Evolutionary conservation across 1,284 basidiomycete genomes (phyloP), one percentile per base, ranked within the genome.

Genomic region (Trametes versicolor): DNA sequence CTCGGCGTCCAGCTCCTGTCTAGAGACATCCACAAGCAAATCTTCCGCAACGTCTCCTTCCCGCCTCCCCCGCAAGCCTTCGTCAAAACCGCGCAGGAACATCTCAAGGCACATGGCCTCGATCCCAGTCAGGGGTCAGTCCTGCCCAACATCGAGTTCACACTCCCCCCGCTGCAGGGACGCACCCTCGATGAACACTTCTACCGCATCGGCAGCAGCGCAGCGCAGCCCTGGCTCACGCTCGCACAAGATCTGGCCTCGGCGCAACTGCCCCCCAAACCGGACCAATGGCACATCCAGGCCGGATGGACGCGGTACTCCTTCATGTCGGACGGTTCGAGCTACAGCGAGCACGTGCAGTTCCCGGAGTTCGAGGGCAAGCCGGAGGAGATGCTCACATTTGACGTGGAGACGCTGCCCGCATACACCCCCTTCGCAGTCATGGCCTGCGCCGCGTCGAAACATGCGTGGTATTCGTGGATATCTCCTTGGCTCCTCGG

Each of bases 351-450:
- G 72, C 85, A 85, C 34, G 88, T 93, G 50, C 78, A 83, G 4
- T 85, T 79, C 64, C 91, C 90, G 0, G 81, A 85, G 72, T 86
- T 88, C 58, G 79, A 87, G 45, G 87, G 87, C 2, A 77, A 79
- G 62, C 82, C 86, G 0, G 96, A 97, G 72, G 80, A 90, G 57
- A 86, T 90, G 78, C 83, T 99, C 58, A 87, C 90, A 0, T 98
- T 99, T 71, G 98, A 99, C 76, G 94, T 99, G 55, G 97, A 99
- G 79, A 96, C 95, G 0, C 86, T 99, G 82, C 95, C 96, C 19
- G 86, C 87, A 43, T 85, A 94, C 65, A 90, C 93, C 51, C 89
- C 88, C 0, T 96, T 90, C 72, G 87, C 97, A 1, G 84, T 99
- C 74, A 93, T 99, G 85, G 97, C 98, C 0, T 94, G 92, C 62